A percentile compares a stretch with the other conserved stretches of the same genome.
Evolutionary conservation across 2,329 filamentous ascomycete genomes (phyloP).

Genomic region (Clarireedia paspali): DNA sequence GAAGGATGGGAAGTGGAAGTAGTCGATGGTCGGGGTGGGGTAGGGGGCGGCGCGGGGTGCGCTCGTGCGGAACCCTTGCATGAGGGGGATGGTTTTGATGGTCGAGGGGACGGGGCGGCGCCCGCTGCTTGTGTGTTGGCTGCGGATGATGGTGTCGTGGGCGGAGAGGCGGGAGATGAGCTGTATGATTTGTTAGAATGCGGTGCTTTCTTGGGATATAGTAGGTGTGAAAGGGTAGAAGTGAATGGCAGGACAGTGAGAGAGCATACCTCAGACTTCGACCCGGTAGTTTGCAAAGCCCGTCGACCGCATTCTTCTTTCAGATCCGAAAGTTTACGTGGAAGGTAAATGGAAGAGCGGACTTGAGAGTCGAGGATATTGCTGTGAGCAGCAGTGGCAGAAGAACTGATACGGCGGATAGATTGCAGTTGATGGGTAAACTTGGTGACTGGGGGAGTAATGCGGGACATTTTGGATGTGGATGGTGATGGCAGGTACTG

Average conservation of each 20-base stretch:
- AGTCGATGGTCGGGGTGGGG: slow-evolving; percentile 34
- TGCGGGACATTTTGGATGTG: slow-evolving; percentile 23
- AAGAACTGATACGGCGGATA: slow-evolving; percentile 22
- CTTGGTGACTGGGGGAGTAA: slow-evolving; percentile 26
- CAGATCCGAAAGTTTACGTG: slow-evolving; percentile 23
- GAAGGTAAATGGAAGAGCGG: slow-evolving; percentile 21
- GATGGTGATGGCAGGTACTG: too few relatives aligned
- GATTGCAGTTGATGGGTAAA: slow-evolving; percentile 15
- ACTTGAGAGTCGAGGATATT: slow-evolving; percentile 17
- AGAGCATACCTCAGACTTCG: slow-evolving; percentile 24
- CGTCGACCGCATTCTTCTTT: slow-evolving; percentile 23
- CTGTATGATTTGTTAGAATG: slow-evolving; percentile 13
- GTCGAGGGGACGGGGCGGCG: slow-evolving; percentile 31
- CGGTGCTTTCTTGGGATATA: neutral
- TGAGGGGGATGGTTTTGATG: slow-evolving; percentile 44
- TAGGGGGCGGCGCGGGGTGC: slow-evolving; percentile 32
- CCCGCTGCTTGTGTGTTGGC: slow-evolving; percentile 27
- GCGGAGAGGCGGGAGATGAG: slow-evolving; percentile 23
- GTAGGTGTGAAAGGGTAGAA: neutral
- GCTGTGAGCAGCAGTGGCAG: slow-evolving; percentile 15
- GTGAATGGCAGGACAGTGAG: neutral
- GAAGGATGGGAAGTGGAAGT: slow-evolving; percentile 44
- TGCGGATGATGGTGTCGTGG: slow-evolving; percentile 17
- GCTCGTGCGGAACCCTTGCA: slow-evolving; percentile 54
- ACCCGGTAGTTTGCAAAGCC: slow-evolving; percentile 18